Conservation (phyloP, 2,329 filamentous ascomycete genomes). For the Tolypocladium album region DNA sequence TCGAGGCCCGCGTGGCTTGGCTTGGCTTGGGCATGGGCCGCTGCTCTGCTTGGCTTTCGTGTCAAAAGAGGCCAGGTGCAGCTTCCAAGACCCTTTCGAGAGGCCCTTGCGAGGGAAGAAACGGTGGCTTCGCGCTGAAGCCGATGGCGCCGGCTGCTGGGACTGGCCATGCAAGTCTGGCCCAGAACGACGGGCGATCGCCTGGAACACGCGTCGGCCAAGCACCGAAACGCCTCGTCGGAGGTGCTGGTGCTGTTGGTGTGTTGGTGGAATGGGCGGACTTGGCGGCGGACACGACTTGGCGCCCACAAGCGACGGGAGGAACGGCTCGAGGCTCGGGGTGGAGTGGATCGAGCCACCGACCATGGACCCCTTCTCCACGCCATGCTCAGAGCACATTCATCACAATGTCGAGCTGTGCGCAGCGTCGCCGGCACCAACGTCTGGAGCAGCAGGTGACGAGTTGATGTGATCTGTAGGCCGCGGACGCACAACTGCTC, state of each 20-base stretch:
- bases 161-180: neutral
- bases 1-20: neutral
- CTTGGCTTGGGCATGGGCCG: neutral
- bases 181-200: neutral
- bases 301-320: neutral
- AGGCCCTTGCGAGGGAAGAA: neutral
- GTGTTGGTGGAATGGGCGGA: neutral
- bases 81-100: neutral
- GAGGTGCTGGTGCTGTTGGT: neutral
- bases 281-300: neutral
- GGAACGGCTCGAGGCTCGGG: slow-evolving; percentile 1
- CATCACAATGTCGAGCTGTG: neutral
- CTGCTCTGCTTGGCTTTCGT: neutral
- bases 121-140: neutral
- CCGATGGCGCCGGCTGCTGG: neutral
- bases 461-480: neutral
- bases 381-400: neutral
- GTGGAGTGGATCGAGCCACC: neutral
- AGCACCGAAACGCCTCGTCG: neutral
- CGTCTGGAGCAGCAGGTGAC: neutral
- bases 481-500: neutral
- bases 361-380: neutral
- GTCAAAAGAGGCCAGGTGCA: neutral
- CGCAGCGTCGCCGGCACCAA: neutral
- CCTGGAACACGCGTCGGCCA: neutral